Percentiles rank a stretch among this genome's conserved stretches.
These are phyloP conservation scores for Pecoramyces ruminantium DNA, from an alignment of 192 early-diverging fungal species.

Conservation along the genomic window DNA sequence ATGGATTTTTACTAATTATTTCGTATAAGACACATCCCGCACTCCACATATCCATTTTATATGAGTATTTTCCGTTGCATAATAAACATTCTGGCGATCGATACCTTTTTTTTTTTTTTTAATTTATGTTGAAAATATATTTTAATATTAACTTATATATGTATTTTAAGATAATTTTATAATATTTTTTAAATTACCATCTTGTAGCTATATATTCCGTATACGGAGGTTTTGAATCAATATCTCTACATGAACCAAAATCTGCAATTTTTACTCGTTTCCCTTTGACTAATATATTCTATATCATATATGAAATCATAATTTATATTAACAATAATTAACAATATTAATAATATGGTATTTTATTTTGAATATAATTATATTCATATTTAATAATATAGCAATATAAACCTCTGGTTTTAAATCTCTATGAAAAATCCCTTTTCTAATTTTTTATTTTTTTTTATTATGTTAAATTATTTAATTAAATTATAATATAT, in stretches of 20 bases:
- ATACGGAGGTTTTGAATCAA: conserved; percentile 43
- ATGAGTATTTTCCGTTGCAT: conserved; percentile 30
- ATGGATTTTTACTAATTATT: conserved; percentile 22
- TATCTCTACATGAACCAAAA: conserved; percentile 44
- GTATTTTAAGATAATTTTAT: too few species aligned
- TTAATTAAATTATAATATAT: background rate
- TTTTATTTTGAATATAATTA: too few species aligned
- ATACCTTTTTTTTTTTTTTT: conserved; percentile 1
- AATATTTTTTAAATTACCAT: conserved; percentile 14
- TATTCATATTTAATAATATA: too few species aligned
- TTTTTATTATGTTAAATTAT: background rate
- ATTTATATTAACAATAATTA: too few species aligned
- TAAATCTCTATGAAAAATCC: conserved; percentile 45
- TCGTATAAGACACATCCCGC: conserved; percentile 42
- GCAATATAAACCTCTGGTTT: conserved; percentile 26
- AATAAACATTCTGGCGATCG: conserved; percentile 45
- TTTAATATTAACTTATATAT: too few species aligned
- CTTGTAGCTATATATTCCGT: conserved; percentile 52
- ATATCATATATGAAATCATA: background rate
- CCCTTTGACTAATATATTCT: conserved; percentile 35
- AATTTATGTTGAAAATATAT: too few species aligned
- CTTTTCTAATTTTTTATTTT: conserved; percentile 17
- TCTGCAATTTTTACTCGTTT: conserved; percentile 30
- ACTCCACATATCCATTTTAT: conserved; percentile 47
- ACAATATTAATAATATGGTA: too few species aligned